Evolutionary conservation across 2,329 filamentous ascomycete genomes (phyloP).

Genomic region (Ophiosphaerella herpotricha): DNA sequence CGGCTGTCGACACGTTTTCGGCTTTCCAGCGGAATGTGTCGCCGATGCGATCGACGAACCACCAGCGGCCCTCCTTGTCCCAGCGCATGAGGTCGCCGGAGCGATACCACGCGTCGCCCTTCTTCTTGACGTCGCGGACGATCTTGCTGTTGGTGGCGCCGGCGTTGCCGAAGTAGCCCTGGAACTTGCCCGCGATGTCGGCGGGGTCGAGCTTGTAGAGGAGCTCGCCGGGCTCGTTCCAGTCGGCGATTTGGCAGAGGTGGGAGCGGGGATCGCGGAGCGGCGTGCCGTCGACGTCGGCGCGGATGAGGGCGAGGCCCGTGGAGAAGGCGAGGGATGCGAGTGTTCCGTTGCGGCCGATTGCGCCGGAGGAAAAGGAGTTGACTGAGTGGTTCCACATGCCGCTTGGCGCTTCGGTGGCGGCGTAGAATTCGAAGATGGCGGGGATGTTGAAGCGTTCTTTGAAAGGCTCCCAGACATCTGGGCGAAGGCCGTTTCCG

Average conservation of each 20-base stretch:
- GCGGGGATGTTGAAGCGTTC: slow-evolving; percentile 45
- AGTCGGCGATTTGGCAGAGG: slow-evolving; percentile 64
- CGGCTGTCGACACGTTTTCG: slow-evolving; percentile 53
- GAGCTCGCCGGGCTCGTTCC: slow-evolving; percentile 72
- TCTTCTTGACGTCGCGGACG: slow-evolving; percentile 37
- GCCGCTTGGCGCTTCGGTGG: slow-evolving; percentile 61
- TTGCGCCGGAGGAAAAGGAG: slow-evolving; percentile 64
- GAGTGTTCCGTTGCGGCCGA: slow-evolving; percentile 72
- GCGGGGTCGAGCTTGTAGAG: slow-evolving; percentile 50
- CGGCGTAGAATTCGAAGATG: slow-evolving; percentile 47
- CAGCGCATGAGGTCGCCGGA: slow-evolving; percentile 42
- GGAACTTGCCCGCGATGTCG: slow-evolving; percentile 56
- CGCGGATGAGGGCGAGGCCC: slow-evolving; percentile 64
- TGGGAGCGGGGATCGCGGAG: slow-evolving; percentile 67
- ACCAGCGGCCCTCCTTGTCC: slow-evolving; percentile 42
- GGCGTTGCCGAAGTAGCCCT: slow-evolving; percentile 65
- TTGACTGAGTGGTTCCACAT: slow-evolving; percentile 59
- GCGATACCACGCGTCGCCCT: slow-evolving; percentile 46
- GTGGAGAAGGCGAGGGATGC: slow-evolving; percentile 57
- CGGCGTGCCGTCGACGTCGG: slow-evolving; percentile 70
- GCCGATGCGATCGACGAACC: slow-evolving; percentile 46
- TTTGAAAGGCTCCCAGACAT: slow-evolving; percentile 49
- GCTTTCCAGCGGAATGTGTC: slow-evolving; percentile 51
- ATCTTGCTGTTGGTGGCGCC: slow-evolving; percentile 41
- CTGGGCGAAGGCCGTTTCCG: slow-evolving; percentile 49